phyloP scores from a whole-genome alignment of 208 protist genomes.

The Leishmania arabica region DNA sequence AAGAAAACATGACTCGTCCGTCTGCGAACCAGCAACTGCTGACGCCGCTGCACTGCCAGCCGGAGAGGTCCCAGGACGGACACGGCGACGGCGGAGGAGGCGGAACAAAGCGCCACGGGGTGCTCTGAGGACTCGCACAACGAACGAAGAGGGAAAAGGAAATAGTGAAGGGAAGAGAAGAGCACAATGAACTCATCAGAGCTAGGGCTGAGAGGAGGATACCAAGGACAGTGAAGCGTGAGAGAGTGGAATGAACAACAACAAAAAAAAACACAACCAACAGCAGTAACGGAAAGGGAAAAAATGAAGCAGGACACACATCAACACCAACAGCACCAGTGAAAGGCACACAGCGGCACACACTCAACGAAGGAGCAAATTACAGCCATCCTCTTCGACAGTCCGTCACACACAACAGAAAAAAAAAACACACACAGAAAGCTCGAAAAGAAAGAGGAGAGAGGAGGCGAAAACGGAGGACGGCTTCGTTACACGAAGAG shows the following conservation, averaged over 20 bases:
- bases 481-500: too few species aligned
- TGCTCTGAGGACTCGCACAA: neutral
- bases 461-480: neutral
- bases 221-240: neutral
- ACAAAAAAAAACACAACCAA: neutral
- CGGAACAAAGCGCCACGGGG: neutral
- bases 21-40: neutral
- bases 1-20: neutral
- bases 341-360: neutral
- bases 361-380: neutral
- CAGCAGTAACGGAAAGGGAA: too few species aligned
- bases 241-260: neutral
- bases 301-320: neutral
- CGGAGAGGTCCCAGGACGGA: neutral
- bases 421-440: too few species aligned
- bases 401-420: neutral
- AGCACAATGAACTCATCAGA: neutral
- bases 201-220: neutral
- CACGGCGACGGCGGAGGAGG: neutral
- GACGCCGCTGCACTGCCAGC: neutral
- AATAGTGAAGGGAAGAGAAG: slow-evolving; percentile 14
- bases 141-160: slow-evolving; percentile 6
- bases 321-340: neutral
- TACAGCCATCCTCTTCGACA: neutral
- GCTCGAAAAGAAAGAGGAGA: neutral